Conservation (phyloP, 176 grass and related monocot species). For the Elaeis guineensis region DNA sequence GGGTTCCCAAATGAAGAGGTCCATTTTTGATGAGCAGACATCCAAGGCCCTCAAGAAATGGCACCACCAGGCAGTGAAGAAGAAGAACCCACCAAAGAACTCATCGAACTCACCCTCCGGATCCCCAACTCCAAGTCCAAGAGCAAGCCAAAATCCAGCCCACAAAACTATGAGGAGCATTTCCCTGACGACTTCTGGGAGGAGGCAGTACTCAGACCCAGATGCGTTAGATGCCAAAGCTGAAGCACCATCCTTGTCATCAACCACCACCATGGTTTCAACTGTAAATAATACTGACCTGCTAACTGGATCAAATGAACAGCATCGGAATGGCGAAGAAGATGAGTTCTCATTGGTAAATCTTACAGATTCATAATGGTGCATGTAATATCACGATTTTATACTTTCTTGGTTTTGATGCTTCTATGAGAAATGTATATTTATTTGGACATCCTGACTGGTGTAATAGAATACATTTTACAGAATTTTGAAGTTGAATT, state of each 20-base stretch:
- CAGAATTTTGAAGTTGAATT: too few relatives aligned
- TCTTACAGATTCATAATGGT: conserved; percentile 24
- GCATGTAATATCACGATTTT: too few relatives aligned
- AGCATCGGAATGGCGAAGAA: conserved; percentile 6
- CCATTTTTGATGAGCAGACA: conserved; percentile 92
- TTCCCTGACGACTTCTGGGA: conserved; percentile 16
- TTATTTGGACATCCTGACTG: too few relatives aligned
- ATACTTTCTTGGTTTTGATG: too few relatives aligned
- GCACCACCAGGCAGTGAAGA: conserved; percentile 59
- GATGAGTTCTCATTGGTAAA: conserved; percentile 34
- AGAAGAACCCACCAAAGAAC: conserved; percentile 36
- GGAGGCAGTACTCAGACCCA: conserved; percentile 19
- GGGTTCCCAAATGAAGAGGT: conserved; percentile 92
- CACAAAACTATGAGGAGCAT: conserved; percentile 24
- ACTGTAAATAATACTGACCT: conserved; percentile 11
- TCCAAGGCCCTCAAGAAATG: conserved; percentile 94
- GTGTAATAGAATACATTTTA: too few relatives aligned
- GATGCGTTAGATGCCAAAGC: conserved; percentile 6
- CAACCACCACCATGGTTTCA: not conserved
- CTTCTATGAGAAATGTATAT: too few relatives aligned
- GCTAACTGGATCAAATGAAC: conserved; percentile 7
- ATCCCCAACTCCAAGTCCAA: not conserved
- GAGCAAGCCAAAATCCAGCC: conserved; percentile 9
- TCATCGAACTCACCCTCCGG: too few relatives aligned
- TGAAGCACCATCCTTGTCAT: not conserved